These are phyloP conservation scores for Funneliformis caledonium DNA, from an alignment of 371 early-diverging fungal genomes.

Conservation along the genomic window DNA sequence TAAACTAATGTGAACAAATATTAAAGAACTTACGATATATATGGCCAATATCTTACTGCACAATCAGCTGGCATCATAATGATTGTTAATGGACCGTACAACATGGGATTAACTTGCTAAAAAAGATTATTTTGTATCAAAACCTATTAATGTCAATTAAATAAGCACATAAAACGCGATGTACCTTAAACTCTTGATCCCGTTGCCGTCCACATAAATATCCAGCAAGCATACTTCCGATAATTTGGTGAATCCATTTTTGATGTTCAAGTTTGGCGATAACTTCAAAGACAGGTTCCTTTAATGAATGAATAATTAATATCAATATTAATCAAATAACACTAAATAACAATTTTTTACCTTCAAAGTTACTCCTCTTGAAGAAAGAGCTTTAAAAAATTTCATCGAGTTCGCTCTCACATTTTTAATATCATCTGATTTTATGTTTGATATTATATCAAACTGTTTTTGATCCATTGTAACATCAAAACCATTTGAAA, in stretches of 20 bases:
- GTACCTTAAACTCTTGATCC: neutral
- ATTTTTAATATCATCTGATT: neutral
- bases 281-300: neutral
- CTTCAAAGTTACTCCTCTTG: neutral
- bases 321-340: neutral
- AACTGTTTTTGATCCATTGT: conserved; percentile 13
- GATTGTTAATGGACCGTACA: conserved; percentile 17
- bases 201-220: conserved; percentile 16
- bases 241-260: conserved; percentile 10
- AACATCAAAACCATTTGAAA: no score
- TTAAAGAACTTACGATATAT: neutral
- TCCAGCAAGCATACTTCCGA: neutral
- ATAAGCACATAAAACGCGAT: neutral
- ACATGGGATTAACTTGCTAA: neutral
- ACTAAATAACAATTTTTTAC: neutral
- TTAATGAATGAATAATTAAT: neutral
- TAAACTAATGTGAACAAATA: neutral
- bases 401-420: neutral
- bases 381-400: neutral
- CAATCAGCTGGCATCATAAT: conserved; percentile 8
- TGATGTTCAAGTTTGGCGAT: neutral
- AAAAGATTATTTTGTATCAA: neutral
- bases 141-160: neutral
- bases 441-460: conserved; percentile 5
- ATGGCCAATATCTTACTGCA: neutral